Evolutionary conservation across 2,329 filamentous ascomycete species (phyloP).

Genomic region (Aureobasidium sp.): DNA sequence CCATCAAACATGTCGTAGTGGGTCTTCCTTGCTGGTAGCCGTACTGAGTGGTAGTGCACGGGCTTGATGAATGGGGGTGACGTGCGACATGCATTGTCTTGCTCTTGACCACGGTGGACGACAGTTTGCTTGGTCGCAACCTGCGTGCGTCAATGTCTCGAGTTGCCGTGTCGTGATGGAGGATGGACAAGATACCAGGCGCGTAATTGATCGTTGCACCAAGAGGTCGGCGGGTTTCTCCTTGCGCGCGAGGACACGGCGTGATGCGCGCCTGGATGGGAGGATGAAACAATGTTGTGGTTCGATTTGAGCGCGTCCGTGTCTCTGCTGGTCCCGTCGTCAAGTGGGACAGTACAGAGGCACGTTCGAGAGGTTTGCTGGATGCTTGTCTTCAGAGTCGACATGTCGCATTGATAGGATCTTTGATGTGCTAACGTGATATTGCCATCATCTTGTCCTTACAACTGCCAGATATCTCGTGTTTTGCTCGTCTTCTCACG

Average conservation of each 20-base stretch:
- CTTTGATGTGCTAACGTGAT: background rate
- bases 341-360: background rate
- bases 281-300: slow-evolving; percentile 1
- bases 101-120: background rate
- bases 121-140: background rate
- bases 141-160: background rate
- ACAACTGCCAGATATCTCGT: background rate
- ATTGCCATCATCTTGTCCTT: background rate
- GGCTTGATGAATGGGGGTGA: background rate
- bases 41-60: background rate
- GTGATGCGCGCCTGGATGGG: background rate
- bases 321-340: background rate
- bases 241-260: background rate
- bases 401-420: background rate
- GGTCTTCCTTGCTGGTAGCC: background rate
- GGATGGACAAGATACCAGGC: background rate
- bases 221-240: background rate
- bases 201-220: background rate
- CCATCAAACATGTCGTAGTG: background rate
- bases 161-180: background rate
- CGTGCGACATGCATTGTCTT: background rate
- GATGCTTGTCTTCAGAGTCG: background rate
- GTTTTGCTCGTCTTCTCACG: background rate
- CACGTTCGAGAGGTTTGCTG: background rate
- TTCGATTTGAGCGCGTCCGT: background rate